A percentile compares a stretch with the other conserved stretches of the same genome.
Conservation (phyloP, 352 stramenopile species). For the Globisporangium radiosum region DNA sequence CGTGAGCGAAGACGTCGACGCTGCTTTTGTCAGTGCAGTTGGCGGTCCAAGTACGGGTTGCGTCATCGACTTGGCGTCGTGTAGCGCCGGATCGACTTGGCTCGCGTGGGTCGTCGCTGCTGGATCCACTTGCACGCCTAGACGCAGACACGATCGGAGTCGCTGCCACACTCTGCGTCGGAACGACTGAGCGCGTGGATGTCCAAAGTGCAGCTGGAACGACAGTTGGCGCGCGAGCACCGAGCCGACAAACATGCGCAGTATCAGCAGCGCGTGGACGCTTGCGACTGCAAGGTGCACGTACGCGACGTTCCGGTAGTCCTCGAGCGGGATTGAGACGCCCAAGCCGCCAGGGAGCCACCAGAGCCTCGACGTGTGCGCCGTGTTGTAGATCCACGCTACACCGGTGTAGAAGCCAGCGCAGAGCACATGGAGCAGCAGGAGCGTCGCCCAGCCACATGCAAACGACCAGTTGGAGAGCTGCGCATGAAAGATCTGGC, state of each 20-base stretch:
- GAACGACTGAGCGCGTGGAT: neutral
- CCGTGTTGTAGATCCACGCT: conserved; percentile 6
- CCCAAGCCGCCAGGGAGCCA: conserved; percentile 3
- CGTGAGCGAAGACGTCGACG: too few relatives aligned
- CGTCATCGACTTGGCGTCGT: neutral
- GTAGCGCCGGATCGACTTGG: neutral
- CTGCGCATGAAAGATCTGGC: conserved; percentile 5
- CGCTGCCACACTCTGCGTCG: neutral
- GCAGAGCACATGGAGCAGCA: conserved; percentile 8
- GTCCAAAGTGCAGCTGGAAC: neutral
- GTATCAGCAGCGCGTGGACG: neutral
- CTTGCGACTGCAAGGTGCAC: conserved; percentile 1
- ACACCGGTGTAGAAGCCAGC: conserved; percentile 3
- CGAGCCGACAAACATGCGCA: conserved; percentile 2
- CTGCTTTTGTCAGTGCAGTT: neutral
- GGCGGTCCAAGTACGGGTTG: too few relatives aligned
- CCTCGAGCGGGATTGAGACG: conserved; percentile 1
- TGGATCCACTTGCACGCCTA: neutral
- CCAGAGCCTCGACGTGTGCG: conserved; percentile 1
- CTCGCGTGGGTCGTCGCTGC: neutral
- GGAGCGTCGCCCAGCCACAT: conserved; percentile 1
- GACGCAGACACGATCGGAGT: neutral
- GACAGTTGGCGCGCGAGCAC: neutral
- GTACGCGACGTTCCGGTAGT: neutral
- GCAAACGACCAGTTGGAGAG: conserved; percentile 4